A percentile compares a stretch with the other conserved stretches of the same genome.
Conservation (phyloP, 2,329 filamentous ascomycete genomes). For the Tolypocladium pustulatum region DNA sequence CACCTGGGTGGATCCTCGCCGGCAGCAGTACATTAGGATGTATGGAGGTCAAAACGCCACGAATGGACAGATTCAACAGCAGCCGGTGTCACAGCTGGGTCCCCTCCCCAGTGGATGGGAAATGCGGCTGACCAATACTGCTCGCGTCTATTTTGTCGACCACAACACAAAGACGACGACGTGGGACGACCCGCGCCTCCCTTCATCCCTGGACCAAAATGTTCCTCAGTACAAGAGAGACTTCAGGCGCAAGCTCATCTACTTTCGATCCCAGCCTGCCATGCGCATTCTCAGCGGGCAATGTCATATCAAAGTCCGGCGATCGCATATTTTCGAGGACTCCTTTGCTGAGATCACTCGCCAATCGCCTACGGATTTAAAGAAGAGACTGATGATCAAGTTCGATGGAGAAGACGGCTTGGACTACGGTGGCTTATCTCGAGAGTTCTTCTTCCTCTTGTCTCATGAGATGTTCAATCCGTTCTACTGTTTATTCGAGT, state of each 20-base stretch:
- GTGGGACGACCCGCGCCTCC: slow-evolving; percentile 93
- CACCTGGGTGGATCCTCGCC: slow-evolving; percentile 94
- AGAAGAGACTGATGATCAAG: slow-evolving; percentile 99
- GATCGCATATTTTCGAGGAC: slow-evolving; percentile 97
- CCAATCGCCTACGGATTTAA: slow-evolving; percentile 87
- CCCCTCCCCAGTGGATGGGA: slow-evolving; percentile 97
- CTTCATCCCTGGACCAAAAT: slow-evolving; percentile 93
- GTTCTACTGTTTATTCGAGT: slow-evolving; percentile 99
- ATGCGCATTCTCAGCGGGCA: slow-evolving; percentile 92
- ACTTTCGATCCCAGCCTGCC: slow-evolving; percentile 96
- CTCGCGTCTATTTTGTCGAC: slow-evolving; percentile 96
- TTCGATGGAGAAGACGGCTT: slow-evolving; percentile 97
- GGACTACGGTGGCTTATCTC: slow-evolving; percentile 92
- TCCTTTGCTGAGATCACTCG: slow-evolving; percentile 98
- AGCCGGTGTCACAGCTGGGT: slow-evolving; percentile 92
- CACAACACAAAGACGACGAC: slow-evolving; percentile 99
- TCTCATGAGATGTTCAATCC: slow-evolving; percentile 99
- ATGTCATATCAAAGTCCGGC: slow-evolving; percentile 94
- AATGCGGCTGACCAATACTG: slow-evolving; percentile 98
- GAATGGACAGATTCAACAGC: slow-evolving; percentile 85
- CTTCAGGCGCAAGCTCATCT: slow-evolving; percentile 94
- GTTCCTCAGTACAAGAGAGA: slow-evolving; percentile 99
- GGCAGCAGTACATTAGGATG: slow-evolving; percentile 97
- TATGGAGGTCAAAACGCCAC: slow-evolving; percentile 80
- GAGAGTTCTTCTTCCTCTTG: slow-evolving; percentile 98